A percentile compares a stretch with the other conserved stretches of the same genome.
Evolutionary conservation across 495 filamentous ascomycete genomes (phyloP).

Genomic region (Aspergillus affinis): DNA sequence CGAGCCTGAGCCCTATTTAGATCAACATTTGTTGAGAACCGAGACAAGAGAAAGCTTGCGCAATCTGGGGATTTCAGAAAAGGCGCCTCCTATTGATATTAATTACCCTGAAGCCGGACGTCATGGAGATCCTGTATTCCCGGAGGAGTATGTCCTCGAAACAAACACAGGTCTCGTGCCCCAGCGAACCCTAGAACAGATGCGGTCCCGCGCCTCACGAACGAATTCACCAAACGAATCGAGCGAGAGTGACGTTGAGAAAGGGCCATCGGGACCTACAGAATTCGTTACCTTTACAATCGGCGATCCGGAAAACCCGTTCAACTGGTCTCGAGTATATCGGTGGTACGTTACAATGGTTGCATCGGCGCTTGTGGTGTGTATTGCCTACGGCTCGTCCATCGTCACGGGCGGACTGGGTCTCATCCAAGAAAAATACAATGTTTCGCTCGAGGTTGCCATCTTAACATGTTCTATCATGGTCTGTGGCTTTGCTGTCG

Average conservation of each 20-base stretch:
- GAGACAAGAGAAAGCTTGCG: constrained; percentile 27
- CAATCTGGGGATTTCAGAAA: constrained; percentile 23
- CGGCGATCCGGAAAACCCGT: constrained; percentile 52
- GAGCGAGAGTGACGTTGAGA: constrained; percentile 22
- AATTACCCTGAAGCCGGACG: constrained; percentile 31
- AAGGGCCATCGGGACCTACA: constrained; percentile 6
- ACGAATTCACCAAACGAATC: constrained; percentile 9
- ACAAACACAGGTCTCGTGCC: constrained; percentile 33
- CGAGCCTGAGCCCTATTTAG: not conserved
- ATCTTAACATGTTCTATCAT: constrained; percentile 51
- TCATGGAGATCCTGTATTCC: constrained; percentile 25
- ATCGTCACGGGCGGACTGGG: constrained; percentile 63
- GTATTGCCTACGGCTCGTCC: constrained; percentile 54
- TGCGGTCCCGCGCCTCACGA: constrained; percentile 21
- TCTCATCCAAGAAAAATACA: constrained; percentile 57
- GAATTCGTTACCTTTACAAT: constrained; percentile 37
- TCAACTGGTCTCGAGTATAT: constrained; percentile 48
- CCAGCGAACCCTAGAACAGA: constrained; percentile 25
- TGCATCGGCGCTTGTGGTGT: constrained; percentile 54
- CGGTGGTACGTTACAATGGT: constrained; percentile 62
- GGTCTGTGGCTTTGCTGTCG: constrained; percentile 46
- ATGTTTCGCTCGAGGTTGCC: constrained; percentile 61
- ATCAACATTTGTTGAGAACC: constrained; percentile 3
- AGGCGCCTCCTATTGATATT: constrained; percentile 22
- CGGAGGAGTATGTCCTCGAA: constrained; percentile 35